Percentiles rank a stretch among this genome's conserved stretches.
Conservation (phyloP, 2,329 filamentous ascomycete genomes). For the Aureobasidium zeae region DNA sequence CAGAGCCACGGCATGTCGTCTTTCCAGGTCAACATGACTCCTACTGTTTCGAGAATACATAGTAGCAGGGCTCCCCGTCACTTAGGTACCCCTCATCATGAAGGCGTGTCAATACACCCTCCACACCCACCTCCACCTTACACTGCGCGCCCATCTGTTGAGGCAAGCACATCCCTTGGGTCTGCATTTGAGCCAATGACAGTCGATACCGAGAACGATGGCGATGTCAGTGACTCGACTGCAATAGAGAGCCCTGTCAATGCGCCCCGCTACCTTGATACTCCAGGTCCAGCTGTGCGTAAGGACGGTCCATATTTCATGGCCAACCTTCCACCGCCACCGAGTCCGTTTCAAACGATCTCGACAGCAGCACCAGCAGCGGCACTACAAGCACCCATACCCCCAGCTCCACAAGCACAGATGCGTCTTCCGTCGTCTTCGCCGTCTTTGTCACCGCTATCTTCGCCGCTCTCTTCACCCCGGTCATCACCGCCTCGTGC, state of each 20-base stretch:
- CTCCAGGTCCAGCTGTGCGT: background rate
- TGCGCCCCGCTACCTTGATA: background rate
- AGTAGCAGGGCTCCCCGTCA: no score
- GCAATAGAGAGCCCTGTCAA: conserved; percentile 1
- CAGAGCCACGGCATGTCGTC: background rate
- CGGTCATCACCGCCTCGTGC: conserved; percentile 2
- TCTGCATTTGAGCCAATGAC: background rate
- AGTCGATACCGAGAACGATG: conserved; percentile 5
- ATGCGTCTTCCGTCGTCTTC: conserved; percentile 1
- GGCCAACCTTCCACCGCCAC: background rate
- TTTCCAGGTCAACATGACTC: background rate
- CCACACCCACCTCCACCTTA: conserved; percentile 9
- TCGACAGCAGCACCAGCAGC: no score
- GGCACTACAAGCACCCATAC: no score
- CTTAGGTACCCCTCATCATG: background rate
- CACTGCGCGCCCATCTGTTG: background rate
- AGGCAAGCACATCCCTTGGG: background rate
- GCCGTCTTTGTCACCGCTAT: conserved; percentile 1
- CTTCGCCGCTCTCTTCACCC: background rate
- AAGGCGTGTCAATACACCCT: conserved; percentile 1
- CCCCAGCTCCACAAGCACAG: background rate
- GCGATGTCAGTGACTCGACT: conserved; percentile 9
- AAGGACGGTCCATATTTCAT: conserved; percentile 6
- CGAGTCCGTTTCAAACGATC: conserved; percentile 1
- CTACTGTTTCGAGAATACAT: background rate